phyloP scores from a whole-genome alignment of 768 basidiomycete species.

The Mrakia frigida region DNA sequence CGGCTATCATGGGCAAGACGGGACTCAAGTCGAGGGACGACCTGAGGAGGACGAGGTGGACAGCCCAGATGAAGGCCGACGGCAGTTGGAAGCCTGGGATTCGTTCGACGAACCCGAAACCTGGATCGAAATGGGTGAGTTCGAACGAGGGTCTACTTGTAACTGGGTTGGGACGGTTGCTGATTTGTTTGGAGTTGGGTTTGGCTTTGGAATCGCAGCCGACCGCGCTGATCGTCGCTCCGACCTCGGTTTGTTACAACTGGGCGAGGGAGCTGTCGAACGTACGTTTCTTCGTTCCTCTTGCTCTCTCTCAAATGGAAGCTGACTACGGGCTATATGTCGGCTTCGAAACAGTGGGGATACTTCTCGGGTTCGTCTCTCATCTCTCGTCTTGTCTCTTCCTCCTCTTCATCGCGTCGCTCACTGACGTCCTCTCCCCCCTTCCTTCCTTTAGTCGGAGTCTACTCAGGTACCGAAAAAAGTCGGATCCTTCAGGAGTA shows the following conservation, averaged over 20 bases:
- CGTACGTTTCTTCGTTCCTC: constrained; percentile 45
- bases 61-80: neutral
- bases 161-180: neutral
- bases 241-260: constrained; percentile 57
- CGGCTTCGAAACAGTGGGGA: constrained; percentile 88
- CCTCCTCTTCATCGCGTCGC: neutral
- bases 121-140: constrained; percentile 9
- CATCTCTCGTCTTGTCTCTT: too few species aligned
- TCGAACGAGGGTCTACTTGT: neutral
- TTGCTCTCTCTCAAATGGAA: too few species aligned
- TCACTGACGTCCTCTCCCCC: neutral
- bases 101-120: constrained; percentile 1
- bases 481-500: constrained; percentile 7
- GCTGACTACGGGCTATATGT: too few species aligned
- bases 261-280: constrained; percentile 86
- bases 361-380: constrained; percentile 66
- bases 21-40: constrained; percentile 46
- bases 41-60: neutral
- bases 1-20: constrained; percentile 82
- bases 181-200: too few species aligned
- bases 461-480: neutral
- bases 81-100: constrained; percentile 2
- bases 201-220: constrained; percentile 45
- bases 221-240: constrained; percentile 81
- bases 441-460: neutral